A percentile compares a stretch with the other conserved stretches of the same genome.
Evolutionary conservation across 73 alveolate genomes (phyloP).

Genomic region (Paramecium biaurelia): DNA sequence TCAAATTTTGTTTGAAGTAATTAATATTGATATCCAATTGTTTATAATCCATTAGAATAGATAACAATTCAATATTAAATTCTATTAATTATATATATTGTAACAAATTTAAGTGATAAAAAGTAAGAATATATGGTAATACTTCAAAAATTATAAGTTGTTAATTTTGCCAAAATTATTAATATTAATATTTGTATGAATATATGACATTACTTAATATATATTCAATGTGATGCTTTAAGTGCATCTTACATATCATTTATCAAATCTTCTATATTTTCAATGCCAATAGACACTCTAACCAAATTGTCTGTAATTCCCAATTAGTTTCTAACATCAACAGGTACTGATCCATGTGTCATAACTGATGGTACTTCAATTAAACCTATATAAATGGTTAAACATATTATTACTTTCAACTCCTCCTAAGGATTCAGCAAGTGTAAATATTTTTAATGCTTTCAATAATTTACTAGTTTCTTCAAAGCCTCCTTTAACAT

Average conservation of each 20-base stretch:
- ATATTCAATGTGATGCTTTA: constrained; percentile 63
- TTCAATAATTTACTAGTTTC: constrained; percentile 85
- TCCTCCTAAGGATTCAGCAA: constrained; percentile 94
- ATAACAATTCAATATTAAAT: too few species aligned
- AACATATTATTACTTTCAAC: constrained; percentile 74
- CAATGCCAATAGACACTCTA: constrained; percentile 92
- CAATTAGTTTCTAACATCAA: constrained; percentile 83
- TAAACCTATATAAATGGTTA: neutral
- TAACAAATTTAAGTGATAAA: neutral
- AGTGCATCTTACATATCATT: constrained; percentile 88
- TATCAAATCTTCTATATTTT: constrained; percentile 85
- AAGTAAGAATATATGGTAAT: neutral
- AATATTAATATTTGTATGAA: neutral
- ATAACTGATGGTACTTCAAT: constrained; percentile 24
- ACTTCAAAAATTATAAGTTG: too few species aligned
- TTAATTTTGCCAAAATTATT: neutral
- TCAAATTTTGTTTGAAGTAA: too few species aligned
- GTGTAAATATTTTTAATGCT: constrained; percentile 77
- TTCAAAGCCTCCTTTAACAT: constrained; percentile 82
- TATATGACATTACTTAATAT: neutral
- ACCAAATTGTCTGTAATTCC: constrained; percentile 90
- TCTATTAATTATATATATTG: too few species aligned
- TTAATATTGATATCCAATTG: too few species aligned
- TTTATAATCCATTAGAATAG: neutral
- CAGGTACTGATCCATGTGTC: constrained; percentile 88